Conservation (phyloP, 1,139 yeast species). For the Saccharomyces hybrid region DNA sequence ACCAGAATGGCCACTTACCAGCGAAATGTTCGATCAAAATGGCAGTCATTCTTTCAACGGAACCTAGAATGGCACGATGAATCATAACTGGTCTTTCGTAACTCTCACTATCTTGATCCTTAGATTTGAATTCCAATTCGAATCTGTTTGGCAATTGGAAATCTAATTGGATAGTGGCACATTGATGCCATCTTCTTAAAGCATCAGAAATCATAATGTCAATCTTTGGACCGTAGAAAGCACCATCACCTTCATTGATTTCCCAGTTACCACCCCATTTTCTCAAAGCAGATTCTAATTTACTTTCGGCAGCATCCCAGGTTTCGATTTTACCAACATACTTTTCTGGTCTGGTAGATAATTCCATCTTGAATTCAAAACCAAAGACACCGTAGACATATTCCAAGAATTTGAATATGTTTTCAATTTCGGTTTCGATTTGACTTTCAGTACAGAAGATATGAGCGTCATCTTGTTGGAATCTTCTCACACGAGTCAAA, state of each 20-base stretch:
- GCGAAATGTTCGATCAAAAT: conserved; percentile 93
- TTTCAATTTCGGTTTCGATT: conserved; percentile 73
- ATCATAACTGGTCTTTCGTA: conserved; percentile 87
- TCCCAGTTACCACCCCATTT: conserved; percentile 82
- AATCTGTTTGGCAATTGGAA: conserved; percentile 94
- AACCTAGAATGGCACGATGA: conserved; percentile 96
- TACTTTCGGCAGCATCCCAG: conserved; percentile 83
- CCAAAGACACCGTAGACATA: conserved; percentile 79
- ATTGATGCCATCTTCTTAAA: conserved; percentile 89
- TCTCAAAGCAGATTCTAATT: conserved; percentile 66
- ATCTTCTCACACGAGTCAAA: conserved; percentile 90
- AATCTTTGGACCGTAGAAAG: conserved; percentile 97
- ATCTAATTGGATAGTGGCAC: conserved; percentile 96
- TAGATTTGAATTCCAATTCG: conserved; percentile 77
- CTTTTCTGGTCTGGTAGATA: conserved; percentile 91
- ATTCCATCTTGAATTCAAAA: conserved; percentile 79
- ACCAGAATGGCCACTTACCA: conserved; percentile 99
- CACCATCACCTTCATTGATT: conserved; percentile 85
- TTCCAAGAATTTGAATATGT: conserved; percentile 71
- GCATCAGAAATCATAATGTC: conserved; percentile 92
- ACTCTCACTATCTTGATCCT: conserved; percentile 37
- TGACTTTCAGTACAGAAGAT: conserved; percentile 90
- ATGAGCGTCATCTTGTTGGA: conserved; percentile 98
- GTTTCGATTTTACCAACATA: conserved; percentile 79
- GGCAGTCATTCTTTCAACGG: conserved; percentile 97